Base-by-base conservation (phyloP, 768 basidiomycete species). In the Cyclocybe aegerita region DNA sequence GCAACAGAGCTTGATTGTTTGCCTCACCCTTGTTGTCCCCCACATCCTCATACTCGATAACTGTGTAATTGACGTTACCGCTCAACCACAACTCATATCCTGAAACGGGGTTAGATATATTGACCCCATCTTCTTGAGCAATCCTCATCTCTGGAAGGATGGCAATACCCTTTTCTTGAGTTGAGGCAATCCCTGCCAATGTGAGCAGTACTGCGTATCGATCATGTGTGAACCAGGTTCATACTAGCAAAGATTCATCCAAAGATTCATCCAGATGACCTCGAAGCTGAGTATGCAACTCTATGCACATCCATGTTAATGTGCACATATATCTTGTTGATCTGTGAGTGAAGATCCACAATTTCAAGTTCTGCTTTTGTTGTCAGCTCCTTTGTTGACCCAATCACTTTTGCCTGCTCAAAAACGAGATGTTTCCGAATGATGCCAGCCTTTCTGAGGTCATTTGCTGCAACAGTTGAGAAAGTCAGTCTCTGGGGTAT, bases 251-350 rank as follows among this genome's bases (percentile, higher is more conserved):
- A 23, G 8, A 46, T 17, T 46, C 9, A 46, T 4, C 9, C n/a
- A 34, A 46, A 2, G 34, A 39, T 50, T 62, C 39, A 55, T 40
- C 52, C 57, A 55, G 41, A 49, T 37, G 45, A 48, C 37, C 35
- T 36, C 16, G 45, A 62, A 55, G 46, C 51, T 53, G 34, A 52
- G 54, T 44, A 40, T 37, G 46, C 31, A 55, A 54, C 16, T n/a
- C n/a, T n/a, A 62, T 64, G 32, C 52, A 69, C 66, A 53, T 65
- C 60, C 64, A 66, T 63, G 56, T 64, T 67, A 47, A 69, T 61
- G 49, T 44, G 47, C 46, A 50, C 60, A 60, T 66, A 65, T 32
- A 69, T 67, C 47, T 64, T 57, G 52, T 62, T 62, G 49, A 67
- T 53, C 50, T 54, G 43, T 51, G 53, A 52, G 35, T 61, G 54